Evolutionary conservation across 805 yeast species (phyloP), one percentile per base, ranked within the genome.

Genomic region (Candida ovalis): DNA sequence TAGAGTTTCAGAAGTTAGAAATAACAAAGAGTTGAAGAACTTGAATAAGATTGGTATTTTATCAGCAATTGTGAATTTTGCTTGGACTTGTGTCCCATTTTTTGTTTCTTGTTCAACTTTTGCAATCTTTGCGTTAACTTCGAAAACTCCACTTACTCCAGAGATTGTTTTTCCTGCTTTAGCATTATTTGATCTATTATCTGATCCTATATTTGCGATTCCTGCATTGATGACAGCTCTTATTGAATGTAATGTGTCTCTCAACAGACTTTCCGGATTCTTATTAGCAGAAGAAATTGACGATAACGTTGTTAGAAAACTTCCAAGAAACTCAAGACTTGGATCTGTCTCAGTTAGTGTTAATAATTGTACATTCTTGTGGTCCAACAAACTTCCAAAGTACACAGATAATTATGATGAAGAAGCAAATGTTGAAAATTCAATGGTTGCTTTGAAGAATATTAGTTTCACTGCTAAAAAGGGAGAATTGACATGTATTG

Each of bases 111-210:
- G 84, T 56, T 71, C 80, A 4, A 75, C 85, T 1, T 83, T 84
- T 66, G 74, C 80, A 1, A 60, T 77, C 1, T 84, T 76, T 62
- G 77, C 83, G 3, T 53, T 61, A 30, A 64, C 71, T 18, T 70
- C 74, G 23, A 62, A 68, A 3, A 58, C 57, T 9, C 85, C 87
- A 1, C 68, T 84, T 55, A 75, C 87, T 5, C 81, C 89, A 12
- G 86, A 83, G 40, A 73, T 84, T 49, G 84, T 82, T 5, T 84
- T 84, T 62, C 89, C 90, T 13, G 81, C 88, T 2, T 69, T 84
- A 50, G 68, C 88, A 1, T 66, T 84, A 45, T 79, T 84, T 56
- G 77, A 79, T 50, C 63, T 84, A 49, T 61, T 84, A 38, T 74
- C 82, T 4, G 78, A 72, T 38, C 87, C 88, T 8, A 76, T 84